These are phyloP conservation scores for Colletotrichum sp. DNA, from an alignment of 2,329 filamentous ascomycete genomes.

Conservation along the genomic window DNA sequence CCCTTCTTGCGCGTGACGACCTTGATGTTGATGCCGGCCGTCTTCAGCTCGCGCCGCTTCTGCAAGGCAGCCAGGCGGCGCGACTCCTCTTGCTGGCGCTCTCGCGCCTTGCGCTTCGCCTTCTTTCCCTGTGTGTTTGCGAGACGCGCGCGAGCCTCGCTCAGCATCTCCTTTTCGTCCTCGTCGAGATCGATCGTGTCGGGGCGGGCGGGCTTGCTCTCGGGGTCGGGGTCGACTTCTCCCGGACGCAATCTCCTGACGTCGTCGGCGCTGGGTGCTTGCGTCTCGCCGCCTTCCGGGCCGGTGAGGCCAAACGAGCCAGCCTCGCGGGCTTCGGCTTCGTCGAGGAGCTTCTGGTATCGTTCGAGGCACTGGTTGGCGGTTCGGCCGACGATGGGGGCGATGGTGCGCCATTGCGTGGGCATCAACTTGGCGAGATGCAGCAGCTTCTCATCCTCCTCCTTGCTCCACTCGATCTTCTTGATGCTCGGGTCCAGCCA, in stretches of 20 bases:
- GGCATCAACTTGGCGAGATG: conserved; percentile 98
- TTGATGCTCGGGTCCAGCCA: conserved; percentile 98
- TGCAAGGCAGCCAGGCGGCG: conserved; percentile 87
- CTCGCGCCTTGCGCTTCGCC: conserved; percentile 95
- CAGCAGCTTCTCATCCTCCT: conserved; percentile 96
- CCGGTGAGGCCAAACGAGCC: conserved; percentile 84
- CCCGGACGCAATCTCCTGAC: conserved; percentile 87
- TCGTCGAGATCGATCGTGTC: conserved; percentile 98
- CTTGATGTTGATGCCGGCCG: conserved; percentile 98
- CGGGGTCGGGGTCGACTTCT: conserved; percentile 95
- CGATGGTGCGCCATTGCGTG: conserved; percentile 98
- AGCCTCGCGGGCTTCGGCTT: conserved; percentile 89
- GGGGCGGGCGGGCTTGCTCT: conserved; percentile 92
- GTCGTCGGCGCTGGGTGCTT: conserved; percentile 90
- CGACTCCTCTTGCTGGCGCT: conserved; percentile 94
- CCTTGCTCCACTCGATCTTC: conserved; percentile 98
- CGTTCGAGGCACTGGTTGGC: conserved; percentile 97
- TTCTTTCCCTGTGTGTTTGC: conserved; percentile 99
- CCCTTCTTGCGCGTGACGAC: conserved; percentile 89
- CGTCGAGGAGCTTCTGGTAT: conserved; percentile 95
- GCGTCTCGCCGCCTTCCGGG: conserved; percentile 83
- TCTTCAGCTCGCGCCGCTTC: conserved; percentile 95
- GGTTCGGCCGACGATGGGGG: conserved; percentile 93
- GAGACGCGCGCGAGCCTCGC: conserved; percentile 92
- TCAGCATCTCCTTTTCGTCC: conserved; percentile 99